phyloP scores from a whole-genome alignment of 306 rosid species.

The Quercus alba region DNA sequence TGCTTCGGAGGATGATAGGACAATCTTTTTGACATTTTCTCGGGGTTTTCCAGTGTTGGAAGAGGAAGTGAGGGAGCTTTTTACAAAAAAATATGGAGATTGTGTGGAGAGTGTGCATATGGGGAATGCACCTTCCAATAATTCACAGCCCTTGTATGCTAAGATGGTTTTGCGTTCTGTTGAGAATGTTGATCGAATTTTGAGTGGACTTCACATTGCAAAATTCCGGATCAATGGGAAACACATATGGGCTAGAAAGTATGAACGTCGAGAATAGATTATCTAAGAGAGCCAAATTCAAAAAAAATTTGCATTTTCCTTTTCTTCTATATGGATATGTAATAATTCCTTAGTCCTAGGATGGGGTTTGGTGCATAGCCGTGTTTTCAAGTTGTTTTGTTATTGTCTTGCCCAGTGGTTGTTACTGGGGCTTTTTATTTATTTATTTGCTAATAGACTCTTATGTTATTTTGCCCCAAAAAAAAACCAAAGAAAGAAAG shows the following conservation, averaged over 20 bases:
- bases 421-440: too few species aligned
- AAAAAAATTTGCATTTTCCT: too few species aligned
- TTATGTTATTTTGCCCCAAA: too few species aligned
- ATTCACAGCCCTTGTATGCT: slow-evolving; percentile 50
- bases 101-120: slow-evolving; percentile 40
- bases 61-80: slow-evolving; percentile 33
- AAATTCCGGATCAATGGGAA: slow-evolving; percentile 51
- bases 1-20: slow-evolving; percentile 38
- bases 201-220: slow-evolving; percentile 33
- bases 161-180: slow-evolving; percentile 39
- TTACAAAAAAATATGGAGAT: slow-evolving; percentile 23
- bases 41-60: slow-evolving; percentile 49
- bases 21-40: slow-evolving; percentile 66
- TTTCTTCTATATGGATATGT: too few species aligned
- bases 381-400: too few species aligned
- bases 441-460: too few species aligned
- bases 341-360: too few species aligned
- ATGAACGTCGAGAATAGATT: slow-evolving; percentile 42
- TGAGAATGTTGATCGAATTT: slow-evolving; percentile 32
- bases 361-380: too few species aligned
- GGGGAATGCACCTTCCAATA: slow-evolving; percentile 27
- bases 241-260: slow-evolving; percentile 69
- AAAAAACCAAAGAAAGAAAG: too few species aligned
- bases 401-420: too few species aligned
- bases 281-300: too few species aligned